These are phyloP conservation scores for Colletotrichum chrysophilum DNA, from an alignment of 2,329 filamentous ascomycete genomes.

Conservation along the genomic window DNA sequence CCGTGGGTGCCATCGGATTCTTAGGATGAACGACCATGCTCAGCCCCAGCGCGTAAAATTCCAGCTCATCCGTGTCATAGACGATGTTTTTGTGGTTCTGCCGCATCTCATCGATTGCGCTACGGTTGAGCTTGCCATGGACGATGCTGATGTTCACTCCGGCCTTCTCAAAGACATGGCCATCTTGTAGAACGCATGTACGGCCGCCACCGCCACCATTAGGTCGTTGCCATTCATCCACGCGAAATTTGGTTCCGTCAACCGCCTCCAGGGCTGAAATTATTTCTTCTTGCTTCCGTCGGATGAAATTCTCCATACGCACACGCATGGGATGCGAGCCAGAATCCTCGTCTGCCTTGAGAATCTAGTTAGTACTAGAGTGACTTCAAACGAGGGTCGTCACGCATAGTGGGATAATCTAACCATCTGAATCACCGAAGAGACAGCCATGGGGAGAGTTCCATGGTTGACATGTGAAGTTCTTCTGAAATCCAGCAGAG, in stretches of 20 bases:
- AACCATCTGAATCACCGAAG: no score
- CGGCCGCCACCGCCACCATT: conserved; percentile 92
- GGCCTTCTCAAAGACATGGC: conserved; percentile 96
- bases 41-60: conserved; percentile 95
- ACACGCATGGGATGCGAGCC: no score
- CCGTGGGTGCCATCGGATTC: conserved; percentile 96
- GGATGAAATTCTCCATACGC: conserved; percentile 66
- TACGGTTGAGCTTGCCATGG: conserved; percentile 85
- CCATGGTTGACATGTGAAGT: no score
- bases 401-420: no score
- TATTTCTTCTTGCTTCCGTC: conserved; percentile 87
- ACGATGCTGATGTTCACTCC: conserved; percentile 95
- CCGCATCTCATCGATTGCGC: conserved; percentile 90
- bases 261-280: conserved; percentile 80
- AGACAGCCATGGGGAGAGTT: no score
- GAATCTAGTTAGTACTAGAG: no score
- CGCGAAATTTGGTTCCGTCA: conserved; percentile 81
- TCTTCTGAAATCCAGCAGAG: no score
- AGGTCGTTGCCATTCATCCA: conserved; percentile 86
- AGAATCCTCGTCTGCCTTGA: no score
- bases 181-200: conserved; percentile 92
- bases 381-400: no score
- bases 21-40: conserved; percentile 91
- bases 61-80: conserved; percentile 69
- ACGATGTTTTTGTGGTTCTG: conserved; percentile 47